Evolutionary conservation across 1,139 yeast genomes (phyloP).

Genomic region (Debaryomycetaceae sp.): DNA sequence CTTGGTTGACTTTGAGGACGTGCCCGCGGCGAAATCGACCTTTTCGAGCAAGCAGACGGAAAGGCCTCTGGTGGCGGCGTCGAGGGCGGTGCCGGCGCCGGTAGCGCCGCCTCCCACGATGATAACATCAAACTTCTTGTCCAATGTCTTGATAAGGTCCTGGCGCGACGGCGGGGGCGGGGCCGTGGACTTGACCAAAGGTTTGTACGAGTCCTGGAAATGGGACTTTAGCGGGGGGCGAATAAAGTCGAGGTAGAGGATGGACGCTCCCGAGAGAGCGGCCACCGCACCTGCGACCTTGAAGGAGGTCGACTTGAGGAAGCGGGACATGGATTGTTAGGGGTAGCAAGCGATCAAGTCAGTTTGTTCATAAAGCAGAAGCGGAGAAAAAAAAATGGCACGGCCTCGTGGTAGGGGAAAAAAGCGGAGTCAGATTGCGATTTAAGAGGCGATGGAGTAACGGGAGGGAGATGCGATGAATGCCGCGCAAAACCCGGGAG

Average conservation of each 20-base stretch:
- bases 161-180: slow-evolving; percentile 28
- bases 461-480: too few relatives aligned
- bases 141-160: slow-evolving; percentile 22
- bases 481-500: too few relatives aligned
- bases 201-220: slow-evolving; percentile 22
- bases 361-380: too few relatives aligned
- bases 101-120: slow-evolving; percentile 96
- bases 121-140: slow-evolving; percentile 60
- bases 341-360: too few relatives aligned
- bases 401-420: too few relatives aligned
- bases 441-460: too few relatives aligned
- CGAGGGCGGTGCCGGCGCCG: slow-evolving; percentile 89
- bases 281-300: slow-evolving; percentile 23
- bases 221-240: slow-evolving; percentile 23
- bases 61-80: slow-evolving; percentile 84
- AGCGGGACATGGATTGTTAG: slow-evolving; percentile 4
- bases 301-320: slow-evolving; percentile 13
- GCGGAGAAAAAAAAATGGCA: too few relatives aligned
- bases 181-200: slow-evolving; percentile 23
- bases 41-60: slow-evolving; percentile 82
- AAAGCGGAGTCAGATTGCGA: too few relatives aligned
- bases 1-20: slow-evolving; percentile 91
- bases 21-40: slow-evolving; percentile 84
- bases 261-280: slow-evolving; percentile 25
- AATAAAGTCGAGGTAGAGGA: slow-evolving; percentile 33